phyloP scores from a whole-genome alignment of 176 grass and related monocot species.

The Phragmites australis region DNA sequence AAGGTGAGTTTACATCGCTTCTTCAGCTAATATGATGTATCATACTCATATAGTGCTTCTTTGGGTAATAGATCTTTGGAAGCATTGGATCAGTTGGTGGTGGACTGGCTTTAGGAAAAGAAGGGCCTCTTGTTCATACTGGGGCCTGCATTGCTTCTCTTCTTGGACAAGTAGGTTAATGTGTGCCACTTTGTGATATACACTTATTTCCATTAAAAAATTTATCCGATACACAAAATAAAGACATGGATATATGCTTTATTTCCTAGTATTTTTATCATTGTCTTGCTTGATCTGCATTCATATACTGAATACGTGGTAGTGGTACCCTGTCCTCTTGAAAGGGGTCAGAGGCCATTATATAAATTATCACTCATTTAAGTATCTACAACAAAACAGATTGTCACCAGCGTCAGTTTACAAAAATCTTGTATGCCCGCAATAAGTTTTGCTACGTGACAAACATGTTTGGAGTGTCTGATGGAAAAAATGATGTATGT shows the following conservation, averaged over 20 bases:
- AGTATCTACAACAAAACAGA: not conserved
- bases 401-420: not conserved
- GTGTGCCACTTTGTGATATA: too few species aligned
- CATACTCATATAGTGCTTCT: slow-evolving; percentile 42
- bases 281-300: slow-evolving; percentile 14
- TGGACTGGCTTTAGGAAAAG: slow-evolving; percentile 96
- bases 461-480: slow-evolving; percentile 1
- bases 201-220: slow-evolving; percentile 7
- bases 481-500: not conserved
- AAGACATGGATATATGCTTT: not conserved
- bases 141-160: slow-evolving; percentile 99
- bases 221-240: slow-evolving; percentile 8
- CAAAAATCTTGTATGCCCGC: not conserved
- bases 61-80: slow-evolving; percentile 81
- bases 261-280: not conserved
- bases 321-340: not conserved
- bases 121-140: slow-evolving; percentile 99
- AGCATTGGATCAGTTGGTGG: slow-evolving; percentile 99
- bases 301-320: not conserved
- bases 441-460: not conserved
- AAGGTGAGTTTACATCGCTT: slow-evolving; percentile 55
- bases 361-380: not conserved
- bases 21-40: slow-evolving; percentile 39
- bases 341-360: not conserved
- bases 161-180: slow-evolving; percentile 80